Base-by-base conservation (phyloP, 2,329 filamentous ascomycete species). In the Blumeriella jaapii region DNA sequence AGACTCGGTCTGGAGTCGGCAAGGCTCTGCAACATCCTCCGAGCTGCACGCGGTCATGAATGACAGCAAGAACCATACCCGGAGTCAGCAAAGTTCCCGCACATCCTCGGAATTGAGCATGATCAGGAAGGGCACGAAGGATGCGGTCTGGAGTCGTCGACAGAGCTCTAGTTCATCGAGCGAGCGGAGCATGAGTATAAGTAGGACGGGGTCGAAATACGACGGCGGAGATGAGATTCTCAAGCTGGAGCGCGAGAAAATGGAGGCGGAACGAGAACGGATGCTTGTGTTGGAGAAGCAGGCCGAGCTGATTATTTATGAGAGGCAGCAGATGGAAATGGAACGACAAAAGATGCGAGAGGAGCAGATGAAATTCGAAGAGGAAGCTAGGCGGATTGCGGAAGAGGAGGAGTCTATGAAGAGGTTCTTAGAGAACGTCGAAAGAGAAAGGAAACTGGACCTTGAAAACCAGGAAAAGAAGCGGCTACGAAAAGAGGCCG, bases 251-350 rank as follows among this genome's bases (percentile, higher is more conserved):
- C 13, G 10, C 13, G 5, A 29, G 10, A 18, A 26, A 2, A 17
- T 24, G 12, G 33, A 35, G 5, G 33, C 25, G 2, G 33, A 35
- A 7, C 29, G 31, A 14, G 36, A 38, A 24, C 6, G 24, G 3
- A 29, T 38, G n/a, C 7, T 38, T 3, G 23, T 33, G 19, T 27
- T 33, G 14, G 23, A 38, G 25, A 29, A 17, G 6, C 36, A 38
- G 20, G 36, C 36, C 2, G 17, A 33, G 11, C n/a, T 14, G 6
- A 38, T 38, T 9, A 29, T 31, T 5, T 11, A 26, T 10, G 36
- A 38, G 25, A 29, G 26, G n/a, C 25, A 32, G 15, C 29, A 38
- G 13, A 38, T 38, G 36, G 36, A 33, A n/a, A 23, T 23, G 18
- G 36, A 38, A 13, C 13, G 31, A 6, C 23, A 29, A n/a, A 19